Evolutionary conservation across 768 basidiomycete species (phyloP).

Genomic region (Suillus placidus): DNA sequence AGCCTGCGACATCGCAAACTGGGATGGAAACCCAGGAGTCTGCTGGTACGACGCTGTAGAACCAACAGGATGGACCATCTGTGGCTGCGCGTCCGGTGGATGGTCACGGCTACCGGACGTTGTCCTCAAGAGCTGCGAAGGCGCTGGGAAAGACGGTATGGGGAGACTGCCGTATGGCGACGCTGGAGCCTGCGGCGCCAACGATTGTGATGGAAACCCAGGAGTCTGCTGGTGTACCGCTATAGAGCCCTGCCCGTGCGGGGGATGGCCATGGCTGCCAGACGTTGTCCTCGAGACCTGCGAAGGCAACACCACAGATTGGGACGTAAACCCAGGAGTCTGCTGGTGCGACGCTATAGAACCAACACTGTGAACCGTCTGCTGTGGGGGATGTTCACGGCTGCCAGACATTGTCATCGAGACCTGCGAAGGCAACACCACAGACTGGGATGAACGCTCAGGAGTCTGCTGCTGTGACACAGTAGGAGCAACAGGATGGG

Average conservation of each 20-base stretch:
- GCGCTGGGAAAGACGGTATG: conserved; percentile 29
- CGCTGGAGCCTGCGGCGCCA: neutral
- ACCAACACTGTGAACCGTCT: neutral
- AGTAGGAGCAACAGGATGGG: conserved; percentile 13
- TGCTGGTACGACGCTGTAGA: conserved; percentile 21
- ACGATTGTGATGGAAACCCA: neutral
- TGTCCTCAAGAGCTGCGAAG: conserved; percentile 26
- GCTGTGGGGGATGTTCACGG: conserved; percentile 25
- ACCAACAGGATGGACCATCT: conserved; percentile 10
- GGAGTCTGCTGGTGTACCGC: conserved; percentile 20
- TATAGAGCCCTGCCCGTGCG: conserved; percentile 8
- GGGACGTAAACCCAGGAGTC: neutral
- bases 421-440: conserved; percentile 14
- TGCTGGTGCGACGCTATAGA: conserved; percentile 20
- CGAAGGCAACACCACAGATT: neutral
- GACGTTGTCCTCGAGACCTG: conserved; percentile 27
- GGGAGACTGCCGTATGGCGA: conserved; percentile 13
- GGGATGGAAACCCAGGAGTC: neutral
- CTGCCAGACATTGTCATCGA: conserved; percentile 27
- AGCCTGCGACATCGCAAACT: neutral
- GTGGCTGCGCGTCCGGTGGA: conserved; percentile 20
- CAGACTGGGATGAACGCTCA: neutral
- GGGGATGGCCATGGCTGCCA: conserved; percentile 23
- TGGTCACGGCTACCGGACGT: conserved; percentile 26
- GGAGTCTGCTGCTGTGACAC: conserved; percentile 19